Conservation (phyloP, 2,329 filamentous ascomycete genomes). For the Beauveria caledonica region DNA sequence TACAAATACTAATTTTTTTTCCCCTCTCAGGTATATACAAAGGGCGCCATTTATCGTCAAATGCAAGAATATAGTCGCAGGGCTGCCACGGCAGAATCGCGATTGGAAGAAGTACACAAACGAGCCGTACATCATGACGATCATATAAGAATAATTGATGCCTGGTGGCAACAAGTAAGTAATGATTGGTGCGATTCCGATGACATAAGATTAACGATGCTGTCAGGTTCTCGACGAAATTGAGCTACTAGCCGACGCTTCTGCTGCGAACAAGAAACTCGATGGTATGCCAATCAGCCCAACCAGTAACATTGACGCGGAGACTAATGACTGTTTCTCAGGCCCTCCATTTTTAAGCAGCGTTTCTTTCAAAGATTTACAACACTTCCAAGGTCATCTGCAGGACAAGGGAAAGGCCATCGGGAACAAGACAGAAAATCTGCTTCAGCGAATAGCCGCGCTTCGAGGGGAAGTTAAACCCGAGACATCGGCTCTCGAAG, state of each 20-base stretch:
- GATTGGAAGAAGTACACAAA: slow-evolving; percentile 72
- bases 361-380: slow-evolving; percentile 52
- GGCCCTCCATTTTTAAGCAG: slow-evolving; percentile 49
- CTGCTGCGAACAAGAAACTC: slow-evolving; percentile 34
- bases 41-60: slow-evolving; percentile 93
- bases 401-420: slow-evolving; percentile 68
- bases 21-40: slow-evolving; percentile 39
- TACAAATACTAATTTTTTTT: slow-evolving; percentile 16
- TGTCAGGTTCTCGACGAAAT: slow-evolving; percentile 55
- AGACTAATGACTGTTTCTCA: slow-evolving; percentile 19
- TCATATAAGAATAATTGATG: slow-evolving; percentile 81
- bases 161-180: slow-evolving; percentile 87
- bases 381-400: slow-evolving; percentile 76
- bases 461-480: slow-evolving; percentile 50
- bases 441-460: slow-evolving; percentile 52
- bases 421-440: slow-evolving; percentile 59
- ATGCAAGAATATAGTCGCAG: slow-evolving; percentile 98
- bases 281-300: slow-evolving; percentile 28
- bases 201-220: not conserved
- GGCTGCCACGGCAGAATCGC: slow-evolving; percentile 70
- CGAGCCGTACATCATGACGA: slow-evolving; percentile 80
- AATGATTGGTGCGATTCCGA: not conserved
- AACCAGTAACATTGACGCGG: not conserved
- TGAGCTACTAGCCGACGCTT: slow-evolving; percentile 47
- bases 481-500: slow-evolving; percentile 65